Conservation (phyloP, 192 early-diverging fungal species). For the Phycomyces nitens region DNA sequence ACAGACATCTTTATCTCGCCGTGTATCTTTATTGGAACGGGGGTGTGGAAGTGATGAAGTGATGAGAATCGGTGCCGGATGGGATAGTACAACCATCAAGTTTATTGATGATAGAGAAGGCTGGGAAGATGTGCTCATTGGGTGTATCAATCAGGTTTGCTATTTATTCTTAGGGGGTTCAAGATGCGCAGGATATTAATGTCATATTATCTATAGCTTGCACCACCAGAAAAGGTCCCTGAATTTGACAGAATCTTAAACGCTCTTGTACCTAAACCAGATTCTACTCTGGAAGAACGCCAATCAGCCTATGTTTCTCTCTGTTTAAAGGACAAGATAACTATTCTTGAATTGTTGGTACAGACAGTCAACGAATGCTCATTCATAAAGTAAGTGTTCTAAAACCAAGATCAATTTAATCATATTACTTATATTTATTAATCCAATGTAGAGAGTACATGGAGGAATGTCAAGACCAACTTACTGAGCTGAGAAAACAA, state of each 20-base stretch:
- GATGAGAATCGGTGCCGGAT: conserved; percentile 37
- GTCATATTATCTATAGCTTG: conserved; percentile 30
- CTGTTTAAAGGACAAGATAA: conserved; percentile 52
- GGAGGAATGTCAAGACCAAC: conserved; percentile 68
- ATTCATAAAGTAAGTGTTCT: conserved; percentile 42
- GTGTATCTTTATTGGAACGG: conserved; percentile 4
- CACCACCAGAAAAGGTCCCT: conserved; percentile 35
- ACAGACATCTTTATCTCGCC: background rate
- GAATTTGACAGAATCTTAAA: conserved; percentile 46
- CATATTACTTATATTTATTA: background rate
- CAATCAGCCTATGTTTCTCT: conserved; percentile 36
- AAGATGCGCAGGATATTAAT: background rate
- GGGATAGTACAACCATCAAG: conserved; percentile 39
- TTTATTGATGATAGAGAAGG: conserved; percentile 34
- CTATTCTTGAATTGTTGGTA: conserved; percentile 57
- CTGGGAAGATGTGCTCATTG: conserved; percentile 50
- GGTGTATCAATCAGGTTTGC: conserved; percentile 48
- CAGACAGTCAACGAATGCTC: conserved; percentile 59
- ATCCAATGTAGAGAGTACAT: conserved; percentile 57
- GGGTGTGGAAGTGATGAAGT: conserved; percentile 39
- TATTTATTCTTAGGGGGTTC: too few species aligned
- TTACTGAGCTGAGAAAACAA: conserved; percentile 70
- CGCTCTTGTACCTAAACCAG: conserved; percentile 40
- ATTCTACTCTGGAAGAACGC: conserved; percentile 37
- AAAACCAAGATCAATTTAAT: background rate